Evolutionary conservation across 2,329 filamentous ascomycete genomes (phyloP), one percentile per base, ranked within the genome.

Genomic region (Fusarium sp.): DNA sequence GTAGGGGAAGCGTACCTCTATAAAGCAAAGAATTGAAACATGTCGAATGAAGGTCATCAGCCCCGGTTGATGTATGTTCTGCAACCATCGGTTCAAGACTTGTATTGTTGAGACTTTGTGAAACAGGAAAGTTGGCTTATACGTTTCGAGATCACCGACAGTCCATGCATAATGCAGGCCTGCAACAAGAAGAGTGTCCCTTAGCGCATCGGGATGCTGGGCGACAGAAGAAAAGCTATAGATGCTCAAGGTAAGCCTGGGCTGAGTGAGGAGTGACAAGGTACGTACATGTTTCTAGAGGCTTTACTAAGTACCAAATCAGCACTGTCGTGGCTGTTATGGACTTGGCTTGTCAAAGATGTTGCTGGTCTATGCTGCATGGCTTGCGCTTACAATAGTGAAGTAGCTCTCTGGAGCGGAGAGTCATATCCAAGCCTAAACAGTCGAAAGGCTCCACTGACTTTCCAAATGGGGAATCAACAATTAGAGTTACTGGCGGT

Each of bases 141-240:
- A 78, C 0, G 60, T 69, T 21, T 69, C 28, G 11, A 73, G 50
- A 3, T 75, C 74, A 0, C 76, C 73, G 1, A 71, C 67, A 2
- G 67, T 75, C 74, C 74, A 78, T 12, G 76, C 72, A 21, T 78
- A 77, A 37, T 78, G 76, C 3, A 76, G 5, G 2, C 72, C 71
- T 0, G 76, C 76, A 0, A 78, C 57, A 0, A 78, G 71, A 7
- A 78, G 49, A 9, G 76, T 78, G 19, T 77, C 66, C 3, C 74
- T 66, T 0, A 78, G 58, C 0, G 76, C 38, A 12, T 75, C 73
- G 13, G 76, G 76, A 11, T 75, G 64, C 18, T 77, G 71, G 2
- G 62, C 54, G 5, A 77, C 38, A 25, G 60, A 43, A 16, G 70
- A 56, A 12, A 77, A 67, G 5, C 75, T 77, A 19, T 0, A 6